phyloP scores from a whole-genome alignment of 192 early-diverging fungal genomes.

The Backusella luteola region DNA sequence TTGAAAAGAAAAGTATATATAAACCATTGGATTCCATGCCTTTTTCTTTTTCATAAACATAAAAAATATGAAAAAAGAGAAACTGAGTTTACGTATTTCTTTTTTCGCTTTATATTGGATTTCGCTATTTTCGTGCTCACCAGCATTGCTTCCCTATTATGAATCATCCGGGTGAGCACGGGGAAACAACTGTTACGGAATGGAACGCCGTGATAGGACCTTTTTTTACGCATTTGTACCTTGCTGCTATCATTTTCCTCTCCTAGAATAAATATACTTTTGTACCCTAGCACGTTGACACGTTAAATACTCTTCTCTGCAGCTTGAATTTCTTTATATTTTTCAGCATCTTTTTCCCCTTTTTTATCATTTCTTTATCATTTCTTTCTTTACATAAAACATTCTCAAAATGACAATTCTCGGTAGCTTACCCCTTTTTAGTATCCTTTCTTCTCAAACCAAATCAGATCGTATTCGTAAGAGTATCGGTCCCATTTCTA shows the following conservation, averaged over 20 bases:
- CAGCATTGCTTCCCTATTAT: neutral
- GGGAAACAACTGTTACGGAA: constrained; percentile 1
- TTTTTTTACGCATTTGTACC: neutral
- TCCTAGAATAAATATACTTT: neutral
- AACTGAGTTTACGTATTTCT: neutral
- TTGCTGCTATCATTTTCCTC: neutral
- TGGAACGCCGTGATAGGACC: neutral
- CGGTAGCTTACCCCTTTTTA: constrained; percentile 23
- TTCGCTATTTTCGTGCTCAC: neutral
- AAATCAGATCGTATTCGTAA: constrained; percentile 32
- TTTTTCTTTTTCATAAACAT: neutral
- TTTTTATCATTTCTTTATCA: neutral
- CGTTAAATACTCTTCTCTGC: neutral
- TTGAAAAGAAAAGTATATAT: neutral
- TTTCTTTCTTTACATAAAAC: neutral
- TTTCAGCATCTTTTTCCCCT: neutral
- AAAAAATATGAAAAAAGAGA: neutral
- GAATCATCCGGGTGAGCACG: constrained; percentile 16
- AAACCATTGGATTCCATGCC: neutral
- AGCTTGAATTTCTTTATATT: neutral
- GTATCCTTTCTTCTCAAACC: constrained; percentile 22
- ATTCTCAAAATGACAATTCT: constrained; percentile 16
- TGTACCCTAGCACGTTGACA: neutral
- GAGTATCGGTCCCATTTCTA: constrained; percentile 33
- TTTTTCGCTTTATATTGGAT: neutral